Evolutionary conservation across 2,329 filamentous ascomycete genomes (phyloP).

Genomic region (Penicillium italicum): DNA sequence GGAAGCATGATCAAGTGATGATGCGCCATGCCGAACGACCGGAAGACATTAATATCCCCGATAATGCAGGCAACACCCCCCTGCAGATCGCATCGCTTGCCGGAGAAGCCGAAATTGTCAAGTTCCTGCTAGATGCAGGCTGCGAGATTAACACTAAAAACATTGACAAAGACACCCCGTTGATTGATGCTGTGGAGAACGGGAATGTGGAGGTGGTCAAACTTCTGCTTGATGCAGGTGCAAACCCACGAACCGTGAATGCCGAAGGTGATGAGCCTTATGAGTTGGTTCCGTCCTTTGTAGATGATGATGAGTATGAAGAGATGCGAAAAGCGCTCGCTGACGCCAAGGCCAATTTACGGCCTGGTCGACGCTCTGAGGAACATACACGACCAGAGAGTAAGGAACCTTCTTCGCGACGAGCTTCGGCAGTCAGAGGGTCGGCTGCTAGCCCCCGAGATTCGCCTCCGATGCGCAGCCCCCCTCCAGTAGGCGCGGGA

Average conservation of each 20-base stretch:
- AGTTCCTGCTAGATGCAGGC: conserved; percentile 76
- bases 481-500: conserved; percentile 33
- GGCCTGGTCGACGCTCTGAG: conserved; percentile 43
- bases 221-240: conserved; percentile 76
- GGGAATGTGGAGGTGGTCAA: conserved; percentile 85
- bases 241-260: conserved; percentile 87
- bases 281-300: conserved; percentile 71
- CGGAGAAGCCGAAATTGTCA: conserved; percentile 81
- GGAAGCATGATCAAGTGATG: conserved; percentile 75
- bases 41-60: conserved; percentile 81
- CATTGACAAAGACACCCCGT: conserved; percentile 80
- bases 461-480: conserved; percentile 44
- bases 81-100: conserved; percentile 89
- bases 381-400: conserved; percentile 36
- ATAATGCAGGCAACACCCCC: conserved; percentile 95
- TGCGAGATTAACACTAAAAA: conserved; percentile 79
- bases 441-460: conserved; percentile 36
- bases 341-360: conserved; percentile 58
- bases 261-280: conserved; percentile 89
- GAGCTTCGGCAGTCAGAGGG: conserved; percentile 41
- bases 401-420: conserved; percentile 41
- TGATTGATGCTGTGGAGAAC: conserved; percentile 96
- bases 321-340: conserved; percentile 70
- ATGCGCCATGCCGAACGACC: conserved; percentile 72
- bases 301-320: conserved; percentile 63